Conservation (phyloP, 1,284 basidiomycete species). For the Trichosporon faecale region DNA sequence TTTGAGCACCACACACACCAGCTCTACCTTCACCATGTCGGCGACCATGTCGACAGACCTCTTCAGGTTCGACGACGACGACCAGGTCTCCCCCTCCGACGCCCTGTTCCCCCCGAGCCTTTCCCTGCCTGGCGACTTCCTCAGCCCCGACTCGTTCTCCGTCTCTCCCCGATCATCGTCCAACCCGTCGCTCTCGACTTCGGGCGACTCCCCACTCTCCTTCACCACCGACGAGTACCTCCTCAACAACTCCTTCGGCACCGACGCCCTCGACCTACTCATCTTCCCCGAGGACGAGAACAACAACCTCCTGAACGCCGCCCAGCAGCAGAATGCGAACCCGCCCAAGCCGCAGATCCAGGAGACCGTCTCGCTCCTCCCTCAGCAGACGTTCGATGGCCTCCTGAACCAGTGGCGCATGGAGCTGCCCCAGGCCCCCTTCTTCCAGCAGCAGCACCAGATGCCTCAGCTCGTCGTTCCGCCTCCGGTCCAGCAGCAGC, state of each 20-base stretch:
- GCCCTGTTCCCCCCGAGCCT: conserved; percentile 34
- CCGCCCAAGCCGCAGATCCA: not conserved
- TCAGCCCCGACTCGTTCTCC: conserved; percentile 20
- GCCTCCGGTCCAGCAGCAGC: not conserved
- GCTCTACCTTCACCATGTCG: conserved; percentile 18
- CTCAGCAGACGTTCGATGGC: conserved; percentile 22
- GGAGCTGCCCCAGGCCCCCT: conserved; percentile 16
- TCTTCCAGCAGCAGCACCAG: conserved; percentile 6
- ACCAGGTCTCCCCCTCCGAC: conserved; percentile 25
- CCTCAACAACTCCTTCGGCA: conserved; percentile 31
- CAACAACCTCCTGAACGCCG: conserved; percentile 5
- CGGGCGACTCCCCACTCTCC: conserved; percentile 39
- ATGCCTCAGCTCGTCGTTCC: not conserved
- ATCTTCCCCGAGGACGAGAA: conserved; percentile 31
- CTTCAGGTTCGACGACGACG: conserved; percentile 29
- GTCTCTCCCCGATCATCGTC: conserved; percentile 19
- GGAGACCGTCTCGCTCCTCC: not conserved
- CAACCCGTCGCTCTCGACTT: conserved; percentile 33
- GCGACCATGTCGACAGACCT: conserved; percentile 23
- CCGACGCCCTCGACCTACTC: conserved; percentile 42
- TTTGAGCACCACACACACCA: not conserved
- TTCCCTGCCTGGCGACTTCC: conserved; percentile 24
- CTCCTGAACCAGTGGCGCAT: conserved; percentile 28
- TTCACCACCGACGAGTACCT: conserved; percentile 40
- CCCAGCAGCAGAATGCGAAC: not conserved